These are phyloP conservation scores for Suillus subalutaceus DNA, from an alignment of 768 basidiomycete species.

Conservation along the genomic window DNA sequence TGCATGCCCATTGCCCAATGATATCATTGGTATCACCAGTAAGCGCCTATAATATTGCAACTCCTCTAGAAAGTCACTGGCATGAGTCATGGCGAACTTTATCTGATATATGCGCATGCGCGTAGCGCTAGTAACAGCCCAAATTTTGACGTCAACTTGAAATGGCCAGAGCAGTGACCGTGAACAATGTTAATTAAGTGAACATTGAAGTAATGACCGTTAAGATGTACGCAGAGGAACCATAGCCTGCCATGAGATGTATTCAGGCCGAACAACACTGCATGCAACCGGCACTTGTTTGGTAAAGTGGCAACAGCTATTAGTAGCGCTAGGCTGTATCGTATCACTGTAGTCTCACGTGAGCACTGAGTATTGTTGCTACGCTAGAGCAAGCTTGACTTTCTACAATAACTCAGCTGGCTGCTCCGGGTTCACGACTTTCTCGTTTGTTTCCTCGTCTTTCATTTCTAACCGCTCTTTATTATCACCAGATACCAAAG, in stretches of 20 bases:
- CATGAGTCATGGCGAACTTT: neutral
- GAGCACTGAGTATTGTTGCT: neutral
- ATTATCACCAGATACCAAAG: conserved; percentile 4
- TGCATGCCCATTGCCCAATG: neutral
- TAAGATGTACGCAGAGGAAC: neutral
- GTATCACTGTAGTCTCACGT: neutral
- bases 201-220: neutral
- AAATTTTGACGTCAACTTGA: neutral
- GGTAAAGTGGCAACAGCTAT: neutral
- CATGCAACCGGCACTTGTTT: neutral
- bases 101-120: neutral
- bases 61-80: neutral
- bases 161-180: neutral
- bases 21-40: neutral
- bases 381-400: conserved; percentile 1
- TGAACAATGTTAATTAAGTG: neutral
- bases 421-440: conserved; percentile 18
- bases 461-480: conserved; percentile 20
- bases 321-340: neutral
- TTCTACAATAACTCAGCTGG: conserved; percentile 15
- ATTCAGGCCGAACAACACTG: neutral
- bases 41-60: neutral
- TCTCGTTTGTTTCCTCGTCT: conserved; percentile 21
- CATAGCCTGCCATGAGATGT: neutral
- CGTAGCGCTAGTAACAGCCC: neutral